Base-by-base conservation (phyloP, 2,329 filamentous ascomycete genomes). In the Colletotrichum coccodes region DNA sequence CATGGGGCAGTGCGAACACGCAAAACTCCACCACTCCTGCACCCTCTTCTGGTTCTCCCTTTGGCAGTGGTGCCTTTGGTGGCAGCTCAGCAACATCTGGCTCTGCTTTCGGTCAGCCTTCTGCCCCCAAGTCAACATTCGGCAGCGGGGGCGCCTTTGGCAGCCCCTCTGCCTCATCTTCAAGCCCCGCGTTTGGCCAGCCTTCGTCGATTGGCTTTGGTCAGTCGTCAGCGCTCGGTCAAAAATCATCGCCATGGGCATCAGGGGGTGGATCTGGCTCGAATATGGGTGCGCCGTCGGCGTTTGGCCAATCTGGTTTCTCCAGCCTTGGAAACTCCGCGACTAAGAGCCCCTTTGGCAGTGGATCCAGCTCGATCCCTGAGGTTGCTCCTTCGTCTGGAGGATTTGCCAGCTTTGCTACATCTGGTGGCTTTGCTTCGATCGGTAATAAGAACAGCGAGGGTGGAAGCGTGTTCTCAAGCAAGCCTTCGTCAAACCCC, bases 221-320 rank as follows among this genome's bases (percentile, higher is more conserved):
- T 3, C 83, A 87, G 71, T 80, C 87, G 18, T 81, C 85, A 8
- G 80, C 81, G 14, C 73, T 85, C 32, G 86, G 86, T 2, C 72
- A 80, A 52, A 85, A 84, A 70, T 72, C 81, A 3, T 90, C 89
- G 6, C 87, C 86, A 12, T 91, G 89, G 89, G 82, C 81, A 4
- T 74, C 77, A 2, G 75, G 70, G 16, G 70, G 75, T 4, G 66
- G 71, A n/a, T 52, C 82, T 23, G 79, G 73, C 23, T 77, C 80
- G 4, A 70, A 80, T 6, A 72, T 79, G 46, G 71, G 77, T 36
- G 73, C 76, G 21, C 71, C 79, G 4, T 80, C 86, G 21, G 79
- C 85, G 2, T 90, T 91, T 76, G 88, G 88, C 2, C 87, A 90
- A 74, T 77, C 85, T 8, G 82, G 84, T 16, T 87, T 88, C 63